Conservation (phyloP, 2,329 filamentous ascomycete genomes). For the Biscogniauxia sp. region DNA sequence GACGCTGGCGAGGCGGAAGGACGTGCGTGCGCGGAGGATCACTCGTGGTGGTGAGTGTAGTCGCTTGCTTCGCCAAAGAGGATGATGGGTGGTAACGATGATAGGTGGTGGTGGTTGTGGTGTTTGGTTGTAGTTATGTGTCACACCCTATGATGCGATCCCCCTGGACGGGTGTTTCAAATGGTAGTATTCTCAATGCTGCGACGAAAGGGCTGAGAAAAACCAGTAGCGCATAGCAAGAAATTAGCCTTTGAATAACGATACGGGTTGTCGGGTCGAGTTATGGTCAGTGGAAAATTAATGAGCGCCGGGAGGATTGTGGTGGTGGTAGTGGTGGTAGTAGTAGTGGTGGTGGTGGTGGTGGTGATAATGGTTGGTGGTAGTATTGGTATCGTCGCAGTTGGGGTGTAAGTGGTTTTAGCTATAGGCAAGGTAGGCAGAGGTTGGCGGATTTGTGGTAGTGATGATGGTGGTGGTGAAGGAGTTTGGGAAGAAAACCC, state of each 20-base stretch:
- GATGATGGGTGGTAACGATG: conserved; percentile 5
- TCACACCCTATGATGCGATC: conserved; percentile 15
- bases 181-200: conserved; percentile 22
- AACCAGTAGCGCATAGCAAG: conserved; percentile 10
- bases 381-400: not conserved
- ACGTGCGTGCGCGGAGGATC: not conserved
- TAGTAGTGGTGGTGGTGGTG: too few relatives aligned
- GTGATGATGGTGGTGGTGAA: not conserved
- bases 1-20: not conserved
- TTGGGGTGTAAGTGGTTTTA: not conserved
- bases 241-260: conserved; percentile 10
- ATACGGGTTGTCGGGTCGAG: conserved; percentile 2
- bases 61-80: not conserved
- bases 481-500: not conserved
- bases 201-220: conserved; percentile 6
- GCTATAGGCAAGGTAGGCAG: not conserved
- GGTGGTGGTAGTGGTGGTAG: too few relatives aligned
- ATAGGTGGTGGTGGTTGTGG: not conserved
- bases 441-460: not conserved
- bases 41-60: not conserved
- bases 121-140: conserved; percentile 1
- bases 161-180: conserved; percentile 21
- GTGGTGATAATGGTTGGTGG: not conserved
- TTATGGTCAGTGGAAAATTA: not conserved
- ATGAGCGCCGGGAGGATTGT: not conserved